Evolutionary conservation across 306 rosid genomes (phyloP).

Genomic region (Cucurbita maxima): DNA sequence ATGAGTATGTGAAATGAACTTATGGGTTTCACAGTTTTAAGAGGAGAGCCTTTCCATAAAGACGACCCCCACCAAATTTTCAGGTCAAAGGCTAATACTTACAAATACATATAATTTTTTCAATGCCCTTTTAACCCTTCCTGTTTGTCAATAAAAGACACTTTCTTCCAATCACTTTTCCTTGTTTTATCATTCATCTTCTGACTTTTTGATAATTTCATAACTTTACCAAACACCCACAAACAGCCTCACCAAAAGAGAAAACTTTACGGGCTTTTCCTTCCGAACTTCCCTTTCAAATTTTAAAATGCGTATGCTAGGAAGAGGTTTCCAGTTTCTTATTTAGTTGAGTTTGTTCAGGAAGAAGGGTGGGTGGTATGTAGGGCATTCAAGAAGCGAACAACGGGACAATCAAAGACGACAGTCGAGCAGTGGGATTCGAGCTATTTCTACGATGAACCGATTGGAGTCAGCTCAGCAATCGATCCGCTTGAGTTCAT

Average conservation of each 20-base stretch:
- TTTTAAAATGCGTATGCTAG: too few species aligned
- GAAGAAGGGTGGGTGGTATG: constrained; percentile 99
- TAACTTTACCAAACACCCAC: constrained; percentile 20
- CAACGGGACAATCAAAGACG: constrained; percentile 36
- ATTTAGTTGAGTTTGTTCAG: constrained; percentile 24
- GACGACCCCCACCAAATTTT: constrained; percentile 38
- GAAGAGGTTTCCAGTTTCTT: background rate
- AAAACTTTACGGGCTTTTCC: background rate
- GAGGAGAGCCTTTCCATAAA: constrained; percentile 16
- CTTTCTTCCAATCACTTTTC: constrained; percentile 4
- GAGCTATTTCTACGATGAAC: constrained; percentile 52
- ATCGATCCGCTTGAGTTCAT: constrained; percentile 45
- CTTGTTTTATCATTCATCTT: constrained; percentile 9
- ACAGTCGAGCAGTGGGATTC: constrained; percentile 55
- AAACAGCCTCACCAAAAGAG: background rate
- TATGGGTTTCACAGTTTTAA: constrained; percentile 10
- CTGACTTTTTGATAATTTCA: constrained; percentile 16
- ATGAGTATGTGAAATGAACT: constrained; percentile 1
- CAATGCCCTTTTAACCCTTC: background rate
- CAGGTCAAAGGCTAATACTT: constrained; percentile 61
- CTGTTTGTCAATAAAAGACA: constrained; percentile 2
- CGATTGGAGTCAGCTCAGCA: constrained; percentile 20
- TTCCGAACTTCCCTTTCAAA: too few species aligned
- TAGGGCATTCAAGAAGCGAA: constrained; percentile 86
- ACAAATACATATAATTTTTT: constrained; percentile 13